Evolutionary conservation across 495 filamentous ascomycete genomes (phyloP).

Genomic region (Aspergillus ellipticus): DNA sequence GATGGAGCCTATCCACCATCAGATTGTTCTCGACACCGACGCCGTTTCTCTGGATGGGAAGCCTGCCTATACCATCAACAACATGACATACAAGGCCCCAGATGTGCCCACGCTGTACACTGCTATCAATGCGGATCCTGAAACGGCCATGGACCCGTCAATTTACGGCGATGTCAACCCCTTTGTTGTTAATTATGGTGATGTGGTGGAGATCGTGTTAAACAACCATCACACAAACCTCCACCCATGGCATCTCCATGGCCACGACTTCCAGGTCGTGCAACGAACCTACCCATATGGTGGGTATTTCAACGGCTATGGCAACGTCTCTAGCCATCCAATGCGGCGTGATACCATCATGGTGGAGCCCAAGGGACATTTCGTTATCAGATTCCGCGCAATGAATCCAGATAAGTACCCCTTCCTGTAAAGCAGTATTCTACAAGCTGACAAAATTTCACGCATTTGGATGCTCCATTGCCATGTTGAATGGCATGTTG

Average conservation of each 20-base stretch:
- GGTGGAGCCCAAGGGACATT: constrained; percentile 48
- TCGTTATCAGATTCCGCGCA: constrained; percentile 62
- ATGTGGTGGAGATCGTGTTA: constrained; percentile 68
- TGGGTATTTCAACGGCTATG: constrained; percentile 38
- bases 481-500: constrained; percentile 73
- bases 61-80: constrained; percentile 56
- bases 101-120: constrained; percentile 67
- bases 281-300: constrained; percentile 30
- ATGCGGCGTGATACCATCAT: constrained; percentile 58
- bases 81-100: constrained; percentile 62
- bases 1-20: constrained; percentile 54
- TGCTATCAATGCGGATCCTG: constrained; percentile 54
- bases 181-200: constrained; percentile 58
- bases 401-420: constrained; percentile 59
- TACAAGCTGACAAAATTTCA: background rate
- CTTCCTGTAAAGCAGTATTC: background rate
- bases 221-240: constrained; percentile 70
- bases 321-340: constrained; percentile 40
- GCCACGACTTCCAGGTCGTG: constrained; percentile 71
- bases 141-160: constrained; percentile 52
- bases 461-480: constrained; percentile 70
- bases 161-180: constrained; percentile 72
- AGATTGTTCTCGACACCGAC: constrained; percentile 58
- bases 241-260: constrained; percentile 83
- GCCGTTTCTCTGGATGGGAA: constrained; percentile 74